phyloP scores from a whole-genome alignment of 1,284 basidiomycete genomes.

The Microbotryum lychnidis-dioicae region DNA sequence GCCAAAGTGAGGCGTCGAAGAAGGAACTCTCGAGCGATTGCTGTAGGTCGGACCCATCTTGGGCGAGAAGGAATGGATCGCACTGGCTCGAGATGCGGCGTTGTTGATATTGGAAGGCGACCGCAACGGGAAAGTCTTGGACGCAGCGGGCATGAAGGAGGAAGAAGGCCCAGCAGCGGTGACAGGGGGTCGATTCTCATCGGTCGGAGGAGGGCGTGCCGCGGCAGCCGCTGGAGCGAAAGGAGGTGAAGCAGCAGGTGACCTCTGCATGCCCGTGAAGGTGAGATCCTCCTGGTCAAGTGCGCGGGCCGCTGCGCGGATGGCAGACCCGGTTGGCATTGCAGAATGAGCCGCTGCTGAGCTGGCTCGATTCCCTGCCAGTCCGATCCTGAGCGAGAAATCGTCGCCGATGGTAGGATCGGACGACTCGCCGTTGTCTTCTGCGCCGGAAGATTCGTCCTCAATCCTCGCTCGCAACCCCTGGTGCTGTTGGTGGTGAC shows the following conservation, averaged over 20 bases:
- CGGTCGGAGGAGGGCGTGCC: not conserved
- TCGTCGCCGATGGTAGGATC: slow-evolving; percentile 4
- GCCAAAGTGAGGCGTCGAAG: not conserved
- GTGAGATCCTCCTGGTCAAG: not conserved
- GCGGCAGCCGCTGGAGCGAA: not conserved
- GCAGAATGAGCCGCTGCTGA: not conserved
- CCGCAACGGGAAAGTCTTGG: no score
- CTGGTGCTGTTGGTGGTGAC: not conserved
- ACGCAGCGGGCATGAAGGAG: no score
- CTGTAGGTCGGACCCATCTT: not conserved
- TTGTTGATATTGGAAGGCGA: not conserved
- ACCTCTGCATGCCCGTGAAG: not conserved
- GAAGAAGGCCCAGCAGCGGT: not conserved
- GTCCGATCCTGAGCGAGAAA: slow-evolving; percentile 8
- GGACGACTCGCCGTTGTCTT: not conserved
- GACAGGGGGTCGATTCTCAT: not conserved
- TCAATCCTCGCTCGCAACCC: slow-evolving; percentile 6
- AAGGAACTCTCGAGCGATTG: not conserved
- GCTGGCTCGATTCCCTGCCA: slow-evolving; percentile 5
- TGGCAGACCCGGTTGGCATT: not conserved
- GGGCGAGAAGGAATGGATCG: not conserved
- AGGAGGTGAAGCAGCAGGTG: not conserved
- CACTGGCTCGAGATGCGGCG: not conserved
- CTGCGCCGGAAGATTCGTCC: slow-evolving; percentile 6
- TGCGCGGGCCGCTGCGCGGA: not conserved